phyloP scores from a whole-genome alignment of 257 asterid genomes.

The Dorcoceras hygrometricum region DNA sequence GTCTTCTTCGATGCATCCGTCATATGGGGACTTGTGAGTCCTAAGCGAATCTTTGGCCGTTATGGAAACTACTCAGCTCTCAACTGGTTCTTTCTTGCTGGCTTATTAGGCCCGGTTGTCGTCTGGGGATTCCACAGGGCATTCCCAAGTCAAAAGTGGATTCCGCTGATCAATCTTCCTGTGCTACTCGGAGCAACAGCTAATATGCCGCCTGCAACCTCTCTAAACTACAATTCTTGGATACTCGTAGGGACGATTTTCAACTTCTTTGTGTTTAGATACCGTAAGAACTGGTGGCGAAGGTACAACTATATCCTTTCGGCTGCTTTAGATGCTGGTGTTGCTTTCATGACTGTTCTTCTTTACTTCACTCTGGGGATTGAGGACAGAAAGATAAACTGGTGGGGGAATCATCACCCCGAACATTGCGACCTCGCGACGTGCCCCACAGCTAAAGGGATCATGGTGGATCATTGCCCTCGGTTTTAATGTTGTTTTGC shows the following conservation, averaged over 20 bases:
- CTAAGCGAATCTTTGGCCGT: constrained; percentile 53
- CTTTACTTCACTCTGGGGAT: constrained; percentile 39
- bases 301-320: constrained; percentile 63
- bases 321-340: constrained; percentile 75
- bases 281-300: constrained; percentile 75
- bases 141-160: constrained; percentile 57
- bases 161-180: constrained; percentile 53
- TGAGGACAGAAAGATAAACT: constrained; percentile 24
- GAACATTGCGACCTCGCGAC: background rate
- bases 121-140: constrained; percentile 46
- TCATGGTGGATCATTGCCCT: background rate
- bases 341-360: constrained; percentile 70
- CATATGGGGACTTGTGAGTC: constrained; percentile 79
- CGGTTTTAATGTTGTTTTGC: background rate
- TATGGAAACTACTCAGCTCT: constrained; percentile 51
- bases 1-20: constrained; percentile 75
- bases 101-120: constrained; percentile 45
- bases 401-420: constrained; percentile 49
- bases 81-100: constrained; percentile 64
- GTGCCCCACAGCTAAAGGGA: background rate
- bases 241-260: constrained; percentile 43
- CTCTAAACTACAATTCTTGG: constrained; percentile 77
- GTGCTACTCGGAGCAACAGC: constrained; percentile 59
- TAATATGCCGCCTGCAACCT: constrained; percentile 58
- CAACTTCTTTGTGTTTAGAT: constrained; percentile 49